Percentiles rank a stretch among this genome's conserved stretches.
These are phyloP conservation scores for Rosa multiflora DNA, from an alignment of 306 rosid genomes.

Conservation along the genomic window DNA sequence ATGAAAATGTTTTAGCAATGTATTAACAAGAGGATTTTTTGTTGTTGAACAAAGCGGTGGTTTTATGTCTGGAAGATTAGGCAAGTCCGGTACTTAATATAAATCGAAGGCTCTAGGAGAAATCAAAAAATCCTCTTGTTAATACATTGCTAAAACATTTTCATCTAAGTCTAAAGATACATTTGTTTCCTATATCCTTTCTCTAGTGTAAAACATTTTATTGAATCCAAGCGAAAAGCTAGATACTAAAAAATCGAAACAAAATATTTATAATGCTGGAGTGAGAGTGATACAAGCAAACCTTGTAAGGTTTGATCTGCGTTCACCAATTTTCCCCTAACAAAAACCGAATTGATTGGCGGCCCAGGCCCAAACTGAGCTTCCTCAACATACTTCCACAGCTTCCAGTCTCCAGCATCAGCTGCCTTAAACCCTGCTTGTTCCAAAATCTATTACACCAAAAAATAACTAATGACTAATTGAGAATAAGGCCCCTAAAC, in stretches of 20 bases:
- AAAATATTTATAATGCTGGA: neutral
- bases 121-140: neutral
- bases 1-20: too few species aligned
- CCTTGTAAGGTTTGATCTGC: slow-evolving; percentile 45
- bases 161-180: too few species aligned
- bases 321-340: slow-evolving; percentile 45
- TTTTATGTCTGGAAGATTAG: neutral
- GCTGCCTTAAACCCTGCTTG: slow-evolving; percentile 41
- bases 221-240: too few species aligned
- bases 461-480: neutral
- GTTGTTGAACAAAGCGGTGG: too few species aligned
- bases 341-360: slow-evolving; percentile 56
- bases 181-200: too few species aligned
- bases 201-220: too few species aligned
- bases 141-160: too few species aligned
- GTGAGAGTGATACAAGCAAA: slow-evolving; percentile 24
- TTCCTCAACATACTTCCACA: slow-evolving; percentile 66
- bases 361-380: slow-evolving; percentile 78
- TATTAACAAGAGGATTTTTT: too few species aligned
- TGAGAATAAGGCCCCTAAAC: neutral
- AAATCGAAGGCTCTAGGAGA: neutral
- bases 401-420: slow-evolving; percentile 54
- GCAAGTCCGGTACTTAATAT: neutral
- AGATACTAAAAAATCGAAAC: neutral
- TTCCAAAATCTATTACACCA: slow-evolving; percentile 42